phyloP scores from a whole-genome alignment of 2,329 filamentous ascomycete genomes.

The Alternaria gaisen region DNA sequence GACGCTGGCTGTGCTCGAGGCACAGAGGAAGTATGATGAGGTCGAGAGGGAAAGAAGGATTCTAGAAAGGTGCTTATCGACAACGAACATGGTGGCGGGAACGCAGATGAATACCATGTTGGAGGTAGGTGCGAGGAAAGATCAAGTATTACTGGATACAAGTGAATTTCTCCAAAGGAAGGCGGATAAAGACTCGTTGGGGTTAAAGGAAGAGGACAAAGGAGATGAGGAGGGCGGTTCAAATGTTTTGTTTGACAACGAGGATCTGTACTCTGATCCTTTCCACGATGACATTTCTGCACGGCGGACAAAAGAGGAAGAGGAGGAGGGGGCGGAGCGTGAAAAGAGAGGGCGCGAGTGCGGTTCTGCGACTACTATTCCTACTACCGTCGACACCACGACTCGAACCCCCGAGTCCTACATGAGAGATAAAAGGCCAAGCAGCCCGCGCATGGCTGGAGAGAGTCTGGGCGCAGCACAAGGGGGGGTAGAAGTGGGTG shows the following conservation, averaged over 20 bases:
- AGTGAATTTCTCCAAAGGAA: neutral
- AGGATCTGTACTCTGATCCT: neutral
- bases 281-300: neutral
- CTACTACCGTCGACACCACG: neutral
- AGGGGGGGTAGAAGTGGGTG: accelerated
- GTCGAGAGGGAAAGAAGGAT: neutral
- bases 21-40: neutral
- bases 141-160: neutral
- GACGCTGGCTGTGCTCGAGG: neutral
- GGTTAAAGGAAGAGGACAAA: neutral
- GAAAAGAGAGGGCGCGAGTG: too few relatives aligned
- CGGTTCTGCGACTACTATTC: too few relatives aligned
- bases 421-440: neutral
- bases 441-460: accelerated
- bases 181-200: neutral
- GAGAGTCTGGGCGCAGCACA: neutral
- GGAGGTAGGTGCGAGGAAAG: neutral
- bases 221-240: neutral
- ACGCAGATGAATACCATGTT: neutral
- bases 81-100: neutral
- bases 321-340: too few relatives aligned
- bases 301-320: neutral
- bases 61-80: neutral
- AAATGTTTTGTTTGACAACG: neutral
- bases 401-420: neutral